phyloP scores from a whole-genome alignment of 1,139 yeast genomes.

The Geotrichum phurueaensis region DNA sequence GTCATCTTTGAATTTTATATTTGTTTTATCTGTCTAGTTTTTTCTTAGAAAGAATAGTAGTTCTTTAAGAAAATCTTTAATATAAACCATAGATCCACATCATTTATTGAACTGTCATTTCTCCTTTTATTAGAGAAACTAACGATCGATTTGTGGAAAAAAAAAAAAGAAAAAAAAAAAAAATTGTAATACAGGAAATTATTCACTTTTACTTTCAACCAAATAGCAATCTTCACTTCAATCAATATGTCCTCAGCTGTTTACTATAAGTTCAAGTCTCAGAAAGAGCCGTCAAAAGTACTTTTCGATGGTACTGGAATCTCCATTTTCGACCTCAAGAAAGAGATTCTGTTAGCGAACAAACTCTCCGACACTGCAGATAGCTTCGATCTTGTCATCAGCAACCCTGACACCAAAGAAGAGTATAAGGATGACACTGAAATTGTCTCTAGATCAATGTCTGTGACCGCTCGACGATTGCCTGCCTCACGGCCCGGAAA shows the following conservation, averaged over 20 bases:
- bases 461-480: slow-evolving; percentile 72
- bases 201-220: slow-evolving; percentile 2
- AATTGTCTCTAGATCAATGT: slow-evolving; percentile 80
- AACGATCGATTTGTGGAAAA: background rate
- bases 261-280: slow-evolving; percentile 82
- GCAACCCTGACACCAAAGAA: slow-evolving; percentile 72
- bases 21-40: background rate
- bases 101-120: background rate
- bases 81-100: background rate
- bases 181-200: background rate
- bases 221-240: background rate
- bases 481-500: slow-evolving; percentile 64
- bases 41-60: background rate
- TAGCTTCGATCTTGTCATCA: slow-evolving; percentile 62
- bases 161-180: slow-evolving; percentile 2
- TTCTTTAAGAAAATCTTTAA: slow-evolving; percentile 1
- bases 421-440: slow-evolving; percentile 80
- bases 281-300: slow-evolving; percentile 70
- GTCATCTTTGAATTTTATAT: background rate
- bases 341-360: slow-evolving; percentile 79
- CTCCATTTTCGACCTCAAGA: slow-evolving; percentile 86
- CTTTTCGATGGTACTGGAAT: slow-evolving; percentile 95
- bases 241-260: slow-evolving; percentile 76
- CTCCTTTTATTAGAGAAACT: background rate
- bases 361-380: slow-evolving; percentile 79